phyloP scores from a whole-genome alignment of 352 stramenopile genomes.

The Globisporangium ultimum region DNA sequence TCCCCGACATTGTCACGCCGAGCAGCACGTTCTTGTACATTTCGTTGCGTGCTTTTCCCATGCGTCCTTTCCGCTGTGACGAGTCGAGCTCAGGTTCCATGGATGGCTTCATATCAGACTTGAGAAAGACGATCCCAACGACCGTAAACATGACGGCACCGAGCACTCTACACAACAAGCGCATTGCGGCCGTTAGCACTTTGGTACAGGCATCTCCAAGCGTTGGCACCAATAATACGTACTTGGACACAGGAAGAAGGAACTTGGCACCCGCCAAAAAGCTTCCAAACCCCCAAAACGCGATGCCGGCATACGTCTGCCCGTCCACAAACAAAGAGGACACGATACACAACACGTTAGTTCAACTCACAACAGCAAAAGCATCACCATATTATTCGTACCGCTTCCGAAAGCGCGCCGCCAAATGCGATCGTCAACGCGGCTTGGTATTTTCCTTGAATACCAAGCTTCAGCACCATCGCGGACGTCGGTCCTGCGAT shows the following conservation, averaged over 20 bases:
- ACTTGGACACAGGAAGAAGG: constrained; percentile 84
- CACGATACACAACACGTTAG: background rate
- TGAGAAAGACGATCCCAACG: constrained; percentile 78
- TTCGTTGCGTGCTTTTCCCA: constrained; percentile 51
- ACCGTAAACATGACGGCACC: constrained; percentile 84
- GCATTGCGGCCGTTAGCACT: too few species aligned
- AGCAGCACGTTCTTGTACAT: constrained; percentile 81
- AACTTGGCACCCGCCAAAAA: constrained; percentile 84
- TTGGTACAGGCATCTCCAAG: too few species aligned
- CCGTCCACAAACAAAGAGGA: background rate
- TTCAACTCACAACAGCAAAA: constrained; percentile 5
- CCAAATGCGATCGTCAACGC: constrained; percentile 80
- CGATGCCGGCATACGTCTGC: constrained; percentile 84
- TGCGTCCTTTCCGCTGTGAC: constrained; percentile 41
- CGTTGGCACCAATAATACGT: constrained; percentile 14
- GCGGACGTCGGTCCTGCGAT: constrained; percentile 81
- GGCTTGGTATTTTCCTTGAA: constrained; percentile 82
- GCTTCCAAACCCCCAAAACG: constrained; percentile 88
- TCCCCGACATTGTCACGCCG: constrained; percentile 84
- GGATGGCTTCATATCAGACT: constrained; percentile 75
- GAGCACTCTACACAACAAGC: constrained; percentile 43
- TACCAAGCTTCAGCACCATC: constrained; percentile 86
- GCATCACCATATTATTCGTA: constrained; percentile 17
- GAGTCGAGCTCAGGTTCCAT: constrained; percentile 54
- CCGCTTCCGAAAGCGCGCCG: constrained; percentile 79